A percentile compares a stretch with the other conserved stretches of the same genome.
Evolutionary conservation across 208 protist genomes (phyloP).

Genomic region (Porcisia hertigi): DNA sequence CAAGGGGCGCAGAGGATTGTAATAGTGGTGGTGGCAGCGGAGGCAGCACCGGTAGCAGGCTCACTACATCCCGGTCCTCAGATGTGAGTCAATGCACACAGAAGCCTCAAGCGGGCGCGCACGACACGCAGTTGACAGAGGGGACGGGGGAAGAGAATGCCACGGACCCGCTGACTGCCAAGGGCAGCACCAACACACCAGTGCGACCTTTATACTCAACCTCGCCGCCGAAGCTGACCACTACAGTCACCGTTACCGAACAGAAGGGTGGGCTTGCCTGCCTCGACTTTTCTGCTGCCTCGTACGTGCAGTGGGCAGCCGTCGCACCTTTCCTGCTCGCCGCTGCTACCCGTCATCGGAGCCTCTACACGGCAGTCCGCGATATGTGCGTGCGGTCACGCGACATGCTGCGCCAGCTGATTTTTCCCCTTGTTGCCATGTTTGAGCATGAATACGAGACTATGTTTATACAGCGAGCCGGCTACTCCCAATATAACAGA

Average conservation of each 20-base stretch:
- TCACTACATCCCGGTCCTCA: constrained; percentile 8
- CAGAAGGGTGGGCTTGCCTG: constrained; percentile 41
- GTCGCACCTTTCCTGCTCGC: constrained; percentile 58
- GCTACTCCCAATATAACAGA: neutral
- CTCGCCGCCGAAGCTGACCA: neutral
- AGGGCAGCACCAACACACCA: neutral
- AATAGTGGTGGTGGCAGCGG: neutral
- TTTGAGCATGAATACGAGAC: constrained; percentile 58
- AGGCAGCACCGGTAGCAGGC: constrained; percentile 12
- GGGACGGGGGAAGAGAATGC: neutral
- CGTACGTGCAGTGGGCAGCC: constrained; percentile 65
- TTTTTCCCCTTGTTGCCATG: constrained; percentile 63
- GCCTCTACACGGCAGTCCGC: constrained; percentile 49
- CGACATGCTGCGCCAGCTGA: constrained; percentile 66
- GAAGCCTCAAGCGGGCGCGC: neutral
- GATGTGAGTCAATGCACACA: constrained; percentile 11
- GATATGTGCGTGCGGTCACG: constrained; percentile 72
- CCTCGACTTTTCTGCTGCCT: constrained; percentile 63
- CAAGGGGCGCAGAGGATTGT: neutral
- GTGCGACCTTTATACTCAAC: neutral
- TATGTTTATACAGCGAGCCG: constrained; percentile 24
- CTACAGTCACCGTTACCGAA: neutral
- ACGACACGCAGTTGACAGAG: neutral
- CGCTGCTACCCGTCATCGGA: constrained; percentile 40
- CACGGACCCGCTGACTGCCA: neutral